These are phyloP conservation scores for Aspergillus bertholletiae DNA, from an alignment of 495 filamentous ascomycete genomes.

Conservation along the genomic window DNA sequence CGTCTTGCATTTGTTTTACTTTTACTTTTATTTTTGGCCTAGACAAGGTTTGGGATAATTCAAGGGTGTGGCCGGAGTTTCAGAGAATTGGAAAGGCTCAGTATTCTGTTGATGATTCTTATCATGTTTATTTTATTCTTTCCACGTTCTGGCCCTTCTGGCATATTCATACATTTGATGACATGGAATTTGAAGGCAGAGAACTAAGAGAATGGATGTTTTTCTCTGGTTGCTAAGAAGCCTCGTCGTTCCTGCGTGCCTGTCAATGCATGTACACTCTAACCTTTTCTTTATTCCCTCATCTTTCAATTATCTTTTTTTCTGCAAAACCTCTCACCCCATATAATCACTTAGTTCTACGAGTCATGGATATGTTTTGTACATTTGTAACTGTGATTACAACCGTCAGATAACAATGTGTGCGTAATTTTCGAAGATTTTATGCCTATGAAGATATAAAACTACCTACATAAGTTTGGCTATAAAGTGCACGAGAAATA, in stretches of 20 bases:
- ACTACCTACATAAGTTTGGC: too few relatives aligned
- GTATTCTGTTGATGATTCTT: not conserved
- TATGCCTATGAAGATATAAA: too few relatives aligned
- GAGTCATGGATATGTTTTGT: slow-evolving; percentile 16
- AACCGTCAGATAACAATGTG: too few relatives aligned
- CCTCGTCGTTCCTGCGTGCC: not conserved
- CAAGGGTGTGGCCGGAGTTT: not conserved
- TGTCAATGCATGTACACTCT: not conserved
- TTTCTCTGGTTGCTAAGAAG: not conserved
- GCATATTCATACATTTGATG: not conserved
- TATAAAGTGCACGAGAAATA: too few relatives aligned
- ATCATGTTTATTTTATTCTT: not conserved
- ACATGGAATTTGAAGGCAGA: not conserved
- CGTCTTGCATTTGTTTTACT: slow-evolving; percentile 16
- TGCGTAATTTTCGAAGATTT: too few relatives aligned
- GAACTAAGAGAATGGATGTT: not conserved
- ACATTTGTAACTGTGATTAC: too few relatives aligned
- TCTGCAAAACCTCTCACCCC: not conserved
- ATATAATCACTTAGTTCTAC: slow-evolving; percentile 9
- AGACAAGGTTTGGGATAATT: slow-evolving; percentile 16
- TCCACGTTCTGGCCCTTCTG: slow-evolving; percentile 4
- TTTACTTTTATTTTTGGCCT: too few relatives aligned
- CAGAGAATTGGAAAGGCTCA: not conserved
- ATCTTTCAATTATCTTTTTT: not conserved
- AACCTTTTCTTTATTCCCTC: too few relatives aligned